Base-by-base conservation (phyloP, 768 basidiomycete genomes). In the Nidula microcarpa region DNA sequence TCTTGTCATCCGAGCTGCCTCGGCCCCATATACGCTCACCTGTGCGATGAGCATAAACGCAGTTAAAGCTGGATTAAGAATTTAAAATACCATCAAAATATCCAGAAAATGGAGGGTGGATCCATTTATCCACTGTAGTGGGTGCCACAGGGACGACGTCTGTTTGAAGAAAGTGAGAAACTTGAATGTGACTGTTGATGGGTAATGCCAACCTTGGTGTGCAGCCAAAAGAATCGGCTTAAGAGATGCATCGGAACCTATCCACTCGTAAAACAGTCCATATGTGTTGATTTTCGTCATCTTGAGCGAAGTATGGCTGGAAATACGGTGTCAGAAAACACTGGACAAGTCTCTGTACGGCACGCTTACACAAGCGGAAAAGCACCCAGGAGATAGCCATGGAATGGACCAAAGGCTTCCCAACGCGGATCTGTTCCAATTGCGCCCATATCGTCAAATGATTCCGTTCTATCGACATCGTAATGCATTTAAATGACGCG, bases 241-340 rank as follows among this genome's bases (percentile, higher is more conserved):
- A n/a, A 88, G 71, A 0, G 73, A 68, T 9, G 65, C 53, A 57
- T 89, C 75, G 3, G 79, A 76, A 1, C 89, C 90, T 50, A 76
- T 70, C 89, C 89, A 91, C 47, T 82, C 79, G 62, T 81, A 89
- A 6, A 89, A 65, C n/a, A 91, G 74, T 0, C 81, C 90, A 58
- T 87, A 89, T 0, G 82, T 87, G 65, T 91, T 91, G 60, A 94
- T 81, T 58, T 82, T 85, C 7, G 83, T 84, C 54, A 88, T 74
- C 33, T 74, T 62, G 43, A 91, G 73, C 7, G 66, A 76, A n/a
- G 72, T 47, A 64, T 89, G 84, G 9, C 86, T 89, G 35, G 44
- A 30, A 30, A 30, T 30, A 30, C 23, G 4, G 23, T 30, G 23
- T 30, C 23, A 5, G 18, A 17, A 41, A 32, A 53, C 13, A 10